Conservation (phyloP, 1,139 yeast genomes). For the Saccharomyces hybrid region DNA sequence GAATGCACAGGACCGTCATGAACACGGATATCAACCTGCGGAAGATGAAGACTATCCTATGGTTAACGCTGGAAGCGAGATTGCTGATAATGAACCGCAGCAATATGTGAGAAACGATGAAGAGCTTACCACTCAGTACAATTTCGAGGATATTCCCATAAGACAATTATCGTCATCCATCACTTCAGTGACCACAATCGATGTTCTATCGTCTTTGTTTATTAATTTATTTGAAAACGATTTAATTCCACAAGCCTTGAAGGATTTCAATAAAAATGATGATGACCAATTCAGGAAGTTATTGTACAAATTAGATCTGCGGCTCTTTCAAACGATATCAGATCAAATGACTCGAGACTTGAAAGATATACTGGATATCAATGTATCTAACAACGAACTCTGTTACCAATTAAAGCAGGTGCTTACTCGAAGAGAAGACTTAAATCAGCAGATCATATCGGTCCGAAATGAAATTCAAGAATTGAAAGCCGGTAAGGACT, state of each 20-base stretch:
- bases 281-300: conserved; percentile 12
- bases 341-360: conserved; percentile 20
- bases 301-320: conserved; percentile 24
- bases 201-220: conserved; percentile 17
- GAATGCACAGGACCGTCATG: neutral
- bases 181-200: conserved; percentile 23
- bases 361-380: conserved; percentile 26
- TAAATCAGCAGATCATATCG: conserved; percentile 17
- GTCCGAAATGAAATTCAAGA: conserved; percentile 12
- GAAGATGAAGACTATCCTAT: neutral
- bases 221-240: conserved; percentile 17
- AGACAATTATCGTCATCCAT: conserved; percentile 21
- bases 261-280: conserved; percentile 12
- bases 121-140: conserved; percentile 6
- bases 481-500: conserved; percentile 14
- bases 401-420: conserved; percentile 20
- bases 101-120: neutral
- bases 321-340: conserved; percentile 18
- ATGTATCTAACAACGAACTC: conserved; percentile 28
- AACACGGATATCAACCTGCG: neutral
- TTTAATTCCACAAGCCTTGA: conserved; percentile 17
- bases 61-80: neutral
- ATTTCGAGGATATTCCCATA: conserved; percentile 17
- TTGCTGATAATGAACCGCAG: neutral
- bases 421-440: conserved; percentile 12